A percentile compares a stretch with the other conserved stretches of the same genome.
Conservation (phyloP, 202 grass and related monocot genomes). For the Saccharum hybrid region DNA sequence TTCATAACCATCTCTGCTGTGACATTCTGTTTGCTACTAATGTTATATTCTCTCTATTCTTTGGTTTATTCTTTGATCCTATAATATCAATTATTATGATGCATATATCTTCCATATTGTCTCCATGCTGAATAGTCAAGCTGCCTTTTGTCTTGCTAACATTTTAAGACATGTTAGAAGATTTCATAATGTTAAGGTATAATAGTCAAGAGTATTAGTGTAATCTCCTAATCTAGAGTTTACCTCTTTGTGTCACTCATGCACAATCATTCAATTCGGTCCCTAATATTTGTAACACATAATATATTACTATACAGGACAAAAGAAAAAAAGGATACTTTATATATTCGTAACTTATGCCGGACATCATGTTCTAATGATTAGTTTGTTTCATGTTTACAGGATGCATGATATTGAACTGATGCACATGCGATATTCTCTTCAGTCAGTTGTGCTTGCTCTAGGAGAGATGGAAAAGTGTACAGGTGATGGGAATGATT, state of each 20-base stretch:
- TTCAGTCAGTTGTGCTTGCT: conserved; percentile 83
- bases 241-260: background rate
- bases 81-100: conserved; percentile 24
- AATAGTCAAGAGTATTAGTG: background rate
- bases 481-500: conserved; percentile 50
- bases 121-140: background rate
- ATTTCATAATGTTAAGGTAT: conserved; percentile 21
- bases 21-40: conserved; percentile 25
- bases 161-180: conserved; percentile 13
- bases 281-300: background rate
- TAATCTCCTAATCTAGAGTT: background rate
- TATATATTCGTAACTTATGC: conserved; percentile 7
- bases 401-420: conserved; percentile 94
- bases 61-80: background rate
- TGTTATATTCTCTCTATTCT: conserved; percentile 5
- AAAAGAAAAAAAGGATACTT: background rate
- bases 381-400: conserved; percentile 48
- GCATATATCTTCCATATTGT: conserved; percentile 33
- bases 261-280: background rate
- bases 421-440: conserved; percentile 89
- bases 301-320: background rate
- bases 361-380: conserved; percentile 16
- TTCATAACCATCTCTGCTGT: conserved; percentile 49
- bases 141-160: conserved; percentile 17
- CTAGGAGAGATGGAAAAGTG: conserved; percentile 78